Evolutionary conservation across 2,329 filamentous ascomycete genomes (phyloP).

Genomic region (Fusarium pininemorale): DNA sequence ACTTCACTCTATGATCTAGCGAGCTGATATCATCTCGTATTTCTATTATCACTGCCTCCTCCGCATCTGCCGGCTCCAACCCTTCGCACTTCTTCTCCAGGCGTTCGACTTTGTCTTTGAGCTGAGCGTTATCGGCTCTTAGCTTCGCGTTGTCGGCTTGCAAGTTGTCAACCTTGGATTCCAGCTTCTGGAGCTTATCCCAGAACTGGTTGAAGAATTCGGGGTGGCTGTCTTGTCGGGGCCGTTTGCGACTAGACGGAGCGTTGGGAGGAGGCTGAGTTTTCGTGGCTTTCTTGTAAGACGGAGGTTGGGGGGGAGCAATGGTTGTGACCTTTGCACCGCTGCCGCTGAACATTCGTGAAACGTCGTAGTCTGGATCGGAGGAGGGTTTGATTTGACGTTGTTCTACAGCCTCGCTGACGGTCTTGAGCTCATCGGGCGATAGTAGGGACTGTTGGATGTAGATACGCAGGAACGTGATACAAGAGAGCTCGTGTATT

Average conservation of each 20-base stretch:
- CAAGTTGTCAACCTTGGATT: slow-evolving; percentile 6
- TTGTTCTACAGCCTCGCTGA: neutral
- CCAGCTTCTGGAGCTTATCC: slow-evolving; percentile 13
- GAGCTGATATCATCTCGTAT: slow-evolving; percentile 10
- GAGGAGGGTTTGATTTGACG: neutral
- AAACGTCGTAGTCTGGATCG: neutral
- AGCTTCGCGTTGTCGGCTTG: slow-evolving; percentile 1
- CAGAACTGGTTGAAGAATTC: neutral
- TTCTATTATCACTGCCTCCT: slow-evolving; percentile 4
- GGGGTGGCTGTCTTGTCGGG: slow-evolving; percentile 5
- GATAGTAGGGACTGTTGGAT: neutral
- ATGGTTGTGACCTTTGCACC: slow-evolving; percentile 1
- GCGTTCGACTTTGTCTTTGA: neutral
- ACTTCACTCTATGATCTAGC: slow-evolving; percentile 1
- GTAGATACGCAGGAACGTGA: neutral
- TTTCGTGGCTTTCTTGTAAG: neutral
- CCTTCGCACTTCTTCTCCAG: slow-evolving; percentile 1
- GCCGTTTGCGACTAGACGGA: neutral
- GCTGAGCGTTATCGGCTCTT: neutral
- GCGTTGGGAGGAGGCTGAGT: neutral
- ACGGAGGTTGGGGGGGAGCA: neutral
- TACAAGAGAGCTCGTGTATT: neutral
- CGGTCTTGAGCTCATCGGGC: neutral
- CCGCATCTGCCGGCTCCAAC: neutral
- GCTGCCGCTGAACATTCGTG: neutral